These are phyloP conservation scores for Amborella trichopoda DNA, from an alignment of 164 flowering plant species.

Conservation along the genomic window DNA sequence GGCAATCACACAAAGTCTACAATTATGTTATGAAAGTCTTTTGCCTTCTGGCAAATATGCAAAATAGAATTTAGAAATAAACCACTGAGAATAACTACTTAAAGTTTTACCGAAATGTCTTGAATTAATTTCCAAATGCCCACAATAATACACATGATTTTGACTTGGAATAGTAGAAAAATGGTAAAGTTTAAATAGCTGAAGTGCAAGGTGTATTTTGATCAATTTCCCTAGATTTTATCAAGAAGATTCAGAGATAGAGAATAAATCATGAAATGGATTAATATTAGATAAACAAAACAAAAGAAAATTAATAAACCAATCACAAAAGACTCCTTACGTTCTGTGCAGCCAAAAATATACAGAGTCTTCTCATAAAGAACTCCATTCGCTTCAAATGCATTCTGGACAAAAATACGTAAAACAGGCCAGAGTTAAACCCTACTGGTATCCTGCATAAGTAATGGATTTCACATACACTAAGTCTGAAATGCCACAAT, in stretches of 20 bases:
- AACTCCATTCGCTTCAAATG: constrained; percentile 85
- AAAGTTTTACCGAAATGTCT: neutral
- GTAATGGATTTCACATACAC: neutral
- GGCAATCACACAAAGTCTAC: too few species aligned
- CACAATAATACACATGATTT: too few species aligned
- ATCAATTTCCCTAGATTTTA: neutral
- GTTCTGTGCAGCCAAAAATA: constrained; percentile 84
- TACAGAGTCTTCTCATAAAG: constrained; percentile 72
- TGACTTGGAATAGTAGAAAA: neutral
- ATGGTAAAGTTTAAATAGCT: neutral
- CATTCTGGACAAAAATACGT: constrained; percentile 33
- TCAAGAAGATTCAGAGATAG: neutral
- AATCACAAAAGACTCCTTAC: constrained; percentile 32
- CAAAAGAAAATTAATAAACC: neutral
- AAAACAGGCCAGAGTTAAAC: too few species aligned
- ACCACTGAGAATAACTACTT: too few species aligned
- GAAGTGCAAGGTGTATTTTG: too few species aligned
- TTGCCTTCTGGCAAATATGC: too few species aligned
- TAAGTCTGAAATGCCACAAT: neutral
- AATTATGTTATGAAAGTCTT: too few species aligned
- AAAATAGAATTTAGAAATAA: too few species aligned
- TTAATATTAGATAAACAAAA: neutral
- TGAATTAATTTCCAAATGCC: too few species aligned
- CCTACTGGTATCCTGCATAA: neutral
- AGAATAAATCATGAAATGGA: neutral